These are phyloP conservation scores for Mycosphaerelloides madeirae DNA, from an alignment of 2,329 filamentous ascomycete genomes.

Conservation along the genomic window DNA sequence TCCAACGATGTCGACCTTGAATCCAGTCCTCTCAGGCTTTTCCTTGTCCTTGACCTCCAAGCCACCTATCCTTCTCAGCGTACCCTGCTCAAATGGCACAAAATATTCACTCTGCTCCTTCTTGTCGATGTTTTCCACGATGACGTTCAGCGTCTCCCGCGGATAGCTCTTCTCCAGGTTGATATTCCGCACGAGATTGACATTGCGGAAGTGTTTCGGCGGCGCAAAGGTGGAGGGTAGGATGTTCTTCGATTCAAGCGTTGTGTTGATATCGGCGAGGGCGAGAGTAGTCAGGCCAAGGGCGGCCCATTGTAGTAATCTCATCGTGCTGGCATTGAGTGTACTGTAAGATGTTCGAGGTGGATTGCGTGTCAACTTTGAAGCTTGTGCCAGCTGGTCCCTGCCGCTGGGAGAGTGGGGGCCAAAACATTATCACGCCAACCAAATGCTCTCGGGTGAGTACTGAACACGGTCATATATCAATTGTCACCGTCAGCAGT, in stretches of 20 bases:
- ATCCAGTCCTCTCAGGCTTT: constrained; percentile 60
- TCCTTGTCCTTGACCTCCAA: constrained; percentile 94
- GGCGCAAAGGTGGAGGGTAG: constrained; percentile 63
- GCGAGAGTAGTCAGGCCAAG: constrained; percentile 51
- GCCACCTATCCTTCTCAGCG: constrained; percentile 73
- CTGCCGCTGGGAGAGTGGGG: too few species aligned
- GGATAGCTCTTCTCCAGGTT: constrained; percentile 91
- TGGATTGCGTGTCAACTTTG: too few species aligned
- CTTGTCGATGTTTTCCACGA: constrained; percentile 80
- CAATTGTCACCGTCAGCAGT: too few species aligned
- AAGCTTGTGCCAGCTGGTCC: too few species aligned
- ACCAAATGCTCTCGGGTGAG: too few species aligned
- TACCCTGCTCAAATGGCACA: constrained; percentile 72
- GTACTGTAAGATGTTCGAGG: too few species aligned
- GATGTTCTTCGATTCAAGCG: constrained; percentile 48
- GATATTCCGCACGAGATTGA: constrained; percentile 81
- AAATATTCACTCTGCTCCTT: constrained; percentile 85
- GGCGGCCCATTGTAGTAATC: constrained; percentile 28
- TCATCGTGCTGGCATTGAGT: constrained; percentile 23
- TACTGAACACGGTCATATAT: too few species aligned
- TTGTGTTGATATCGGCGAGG: constrained; percentile 56
- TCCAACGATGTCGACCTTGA: constrained; percentile 62
- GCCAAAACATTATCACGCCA: too few species aligned
- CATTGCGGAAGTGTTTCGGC: constrained; percentile 87
- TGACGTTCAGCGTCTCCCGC: constrained; percentile 87